Percentiles rank a stretch among this genome's conserved stretches.
These are phyloP conservation scores for Lactifluus volemus DNA, from an alignment of 768 basidiomycete species.

Conservation along the genomic window DNA sequence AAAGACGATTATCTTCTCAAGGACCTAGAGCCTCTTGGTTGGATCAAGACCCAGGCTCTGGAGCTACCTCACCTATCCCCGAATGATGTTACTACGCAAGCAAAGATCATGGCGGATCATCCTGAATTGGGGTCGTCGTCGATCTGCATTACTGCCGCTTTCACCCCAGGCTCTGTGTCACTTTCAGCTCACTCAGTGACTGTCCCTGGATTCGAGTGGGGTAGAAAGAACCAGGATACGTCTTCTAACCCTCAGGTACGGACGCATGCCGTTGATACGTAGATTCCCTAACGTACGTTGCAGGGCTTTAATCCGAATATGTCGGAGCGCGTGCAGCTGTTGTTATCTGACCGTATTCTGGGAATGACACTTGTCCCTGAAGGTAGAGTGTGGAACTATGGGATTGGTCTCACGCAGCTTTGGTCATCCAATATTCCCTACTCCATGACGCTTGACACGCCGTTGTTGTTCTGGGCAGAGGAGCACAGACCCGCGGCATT, in stretches of 20 bases:
- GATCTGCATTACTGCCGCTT: conserved; percentile 89
- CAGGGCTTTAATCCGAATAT: conserved; percentile 97
- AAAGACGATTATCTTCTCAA: conserved; percentile 93
- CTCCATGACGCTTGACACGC: conserved; percentile 84
- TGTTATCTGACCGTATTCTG: conserved; percentile 90
- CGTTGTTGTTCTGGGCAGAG: conserved; percentile 91
- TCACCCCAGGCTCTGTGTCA: conserved; percentile 97
- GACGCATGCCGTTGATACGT: background rate
- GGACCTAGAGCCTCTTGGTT: conserved; percentile 90
- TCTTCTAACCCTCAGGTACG: conserved; percentile 68
- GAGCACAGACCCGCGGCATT: conserved; percentile 92
- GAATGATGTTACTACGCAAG: conserved; percentile 87
- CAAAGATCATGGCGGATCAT: conserved; percentile 95
- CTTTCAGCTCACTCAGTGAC: conserved; percentile 87
- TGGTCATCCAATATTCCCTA: conserved; percentile 81
- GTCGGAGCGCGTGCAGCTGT: conserved; percentile 90
- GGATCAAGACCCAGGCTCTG: conserved; percentile 94
- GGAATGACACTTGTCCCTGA: conserved; percentile 94
- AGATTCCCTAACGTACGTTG: conserved; percentile 7
- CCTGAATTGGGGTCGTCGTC: conserved; percentile 91
- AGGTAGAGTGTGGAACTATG: conserved; percentile 96
- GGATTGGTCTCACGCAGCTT: conserved; percentile 84
- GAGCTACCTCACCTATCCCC: conserved; percentile 91
- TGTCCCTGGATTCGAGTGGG: conserved; percentile 96
- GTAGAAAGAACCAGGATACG: conserved; percentile 84